These are phyloP conservation scores for Lolium perenne DNA, from an alignment of 176 grass and related monocot species.

Conservation along the genomic window DNA sequence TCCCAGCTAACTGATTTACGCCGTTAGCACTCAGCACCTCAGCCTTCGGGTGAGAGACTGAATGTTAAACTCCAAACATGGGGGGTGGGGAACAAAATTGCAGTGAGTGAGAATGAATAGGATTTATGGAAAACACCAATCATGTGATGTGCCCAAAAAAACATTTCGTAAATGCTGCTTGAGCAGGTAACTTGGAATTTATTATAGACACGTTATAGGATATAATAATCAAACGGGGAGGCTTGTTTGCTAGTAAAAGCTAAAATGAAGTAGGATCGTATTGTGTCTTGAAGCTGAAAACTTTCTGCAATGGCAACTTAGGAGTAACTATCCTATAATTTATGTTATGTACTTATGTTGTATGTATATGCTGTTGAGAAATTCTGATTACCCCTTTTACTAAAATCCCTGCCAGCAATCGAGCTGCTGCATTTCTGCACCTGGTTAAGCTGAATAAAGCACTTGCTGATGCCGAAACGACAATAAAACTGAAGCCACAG, in stretches of 20 bases:
- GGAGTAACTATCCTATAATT: neutral
- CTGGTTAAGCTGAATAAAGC: slow-evolving; percentile 96
- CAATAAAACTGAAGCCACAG: slow-evolving; percentile 78
- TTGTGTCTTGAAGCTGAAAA: neutral
- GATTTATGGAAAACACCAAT: neutral
- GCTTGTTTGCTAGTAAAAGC: neutral
- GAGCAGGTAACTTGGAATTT: neutral
- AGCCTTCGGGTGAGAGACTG: neutral
- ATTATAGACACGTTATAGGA: neutral
- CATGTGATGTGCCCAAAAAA: neutral
- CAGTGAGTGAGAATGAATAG: neutral
- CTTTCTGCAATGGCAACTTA: neutral
- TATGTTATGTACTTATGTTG: slow-evolving; percentile 9
- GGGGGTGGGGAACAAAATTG: neutral
- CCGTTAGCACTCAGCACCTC: neutral
- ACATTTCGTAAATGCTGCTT: neutral
- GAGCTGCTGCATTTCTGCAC: slow-evolving; percentile 90
- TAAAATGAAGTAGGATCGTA: neutral
- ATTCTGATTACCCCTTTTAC: slow-evolving; percentile 33
- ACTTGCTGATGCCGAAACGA: slow-evolving; percentile 88
- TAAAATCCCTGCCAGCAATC: slow-evolving; percentile 63
- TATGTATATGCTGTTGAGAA: neutral
- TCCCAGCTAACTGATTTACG: neutral
- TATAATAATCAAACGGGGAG: neutral
- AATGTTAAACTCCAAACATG: neutral